A percentile compares a stretch with the other conserved stretches of the same genome.
These are phyloP conservation scores for Plasmodium ovale DNA, from an alignment of 169 alveolate genomes.

Conservation along the genomic window DNA sequence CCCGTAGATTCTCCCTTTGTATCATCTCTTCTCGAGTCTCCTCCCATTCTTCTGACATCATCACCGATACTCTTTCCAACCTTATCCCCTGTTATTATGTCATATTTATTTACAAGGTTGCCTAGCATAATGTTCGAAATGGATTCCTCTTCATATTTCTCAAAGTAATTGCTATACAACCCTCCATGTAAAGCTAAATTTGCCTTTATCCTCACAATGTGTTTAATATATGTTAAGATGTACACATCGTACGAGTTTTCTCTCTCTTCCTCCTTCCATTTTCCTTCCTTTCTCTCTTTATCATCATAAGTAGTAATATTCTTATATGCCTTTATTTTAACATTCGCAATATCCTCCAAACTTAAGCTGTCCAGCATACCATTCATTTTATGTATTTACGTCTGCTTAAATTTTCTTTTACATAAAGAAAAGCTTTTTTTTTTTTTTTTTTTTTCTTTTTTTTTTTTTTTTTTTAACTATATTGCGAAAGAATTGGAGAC, in stretches of 20 bases:
- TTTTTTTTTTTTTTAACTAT: too few species aligned
- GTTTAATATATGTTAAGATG: slow-evolving; percentile 65
- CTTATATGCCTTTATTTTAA: slow-evolving; percentile 57
- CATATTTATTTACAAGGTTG: slow-evolving; percentile 24
- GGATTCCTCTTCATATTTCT: slow-evolving; percentile 66
- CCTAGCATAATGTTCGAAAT: slow-evolving; percentile 57
- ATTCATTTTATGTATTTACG: slow-evolving; percentile 16
- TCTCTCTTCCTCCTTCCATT: neutral
- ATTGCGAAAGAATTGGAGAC: too few species aligned
- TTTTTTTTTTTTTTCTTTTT: too few species aligned
- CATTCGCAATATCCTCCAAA: slow-evolving; percentile 63
- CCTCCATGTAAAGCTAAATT: slow-evolving; percentile 72
- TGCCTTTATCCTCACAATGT: slow-evolving; percentile 57
- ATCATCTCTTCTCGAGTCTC: neutral
- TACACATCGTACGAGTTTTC: slow-evolving; percentile 44
- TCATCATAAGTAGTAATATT: slow-evolving; percentile 19
- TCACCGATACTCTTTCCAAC: neutral
- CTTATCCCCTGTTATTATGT: neutral
- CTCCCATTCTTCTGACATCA: neutral
- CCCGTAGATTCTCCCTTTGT: neutral
- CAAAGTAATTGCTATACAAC: slow-evolving; percentile 63
- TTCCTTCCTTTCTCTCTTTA: slow-evolving; percentile 11
- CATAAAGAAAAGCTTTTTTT: neutral
- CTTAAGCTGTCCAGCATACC: slow-evolving; percentile 10
- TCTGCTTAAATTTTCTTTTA: neutral